Conservation (phyloP, 2,329 filamentous ascomycete genomes). For the Neospermospora avenae region DNA sequence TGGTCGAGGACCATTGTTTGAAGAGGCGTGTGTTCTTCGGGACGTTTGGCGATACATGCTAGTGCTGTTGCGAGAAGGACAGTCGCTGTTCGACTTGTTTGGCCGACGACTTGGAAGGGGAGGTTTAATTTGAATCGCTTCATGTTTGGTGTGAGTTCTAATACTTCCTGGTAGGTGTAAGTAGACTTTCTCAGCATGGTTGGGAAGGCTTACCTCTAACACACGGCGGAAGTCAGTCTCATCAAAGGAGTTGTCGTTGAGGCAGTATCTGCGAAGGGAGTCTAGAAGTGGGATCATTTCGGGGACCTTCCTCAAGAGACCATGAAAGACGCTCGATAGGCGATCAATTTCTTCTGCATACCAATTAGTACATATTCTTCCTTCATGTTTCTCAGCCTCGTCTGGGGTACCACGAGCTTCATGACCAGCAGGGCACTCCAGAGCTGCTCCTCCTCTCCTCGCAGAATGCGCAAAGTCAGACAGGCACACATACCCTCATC, state of each 20-base stretch:
- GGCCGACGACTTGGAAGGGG: constrained; percentile 49
- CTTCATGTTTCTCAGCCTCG: background rate
- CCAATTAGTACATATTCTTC: constrained; percentile 13
- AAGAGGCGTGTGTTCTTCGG: constrained; percentile 43
- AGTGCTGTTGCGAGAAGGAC: constrained; percentile 52
- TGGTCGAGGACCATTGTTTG: constrained; percentile 49
- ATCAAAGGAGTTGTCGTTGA: constrained; percentile 48
- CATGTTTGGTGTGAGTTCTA: constrained; percentile 45
- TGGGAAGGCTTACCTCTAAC: constrained; percentile 33
- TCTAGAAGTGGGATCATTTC: constrained; percentile 45
- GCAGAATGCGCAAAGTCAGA: background rate
- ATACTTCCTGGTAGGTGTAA: constrained; percentile 32
- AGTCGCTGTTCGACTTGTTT: constrained; percentile 45
- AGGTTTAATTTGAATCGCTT: constrained; percentile 48
- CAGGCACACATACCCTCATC: constrained; percentile 43
- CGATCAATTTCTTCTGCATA: constrained; percentile 46
- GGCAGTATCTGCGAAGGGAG: constrained; percentile 46
- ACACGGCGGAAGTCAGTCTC: constrained; percentile 45
- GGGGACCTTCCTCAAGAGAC: constrained; percentile 37
- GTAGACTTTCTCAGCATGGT: background rate
- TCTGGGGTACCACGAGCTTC: background rate
- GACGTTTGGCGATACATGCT: constrained; percentile 45
- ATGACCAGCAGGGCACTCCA: background rate
- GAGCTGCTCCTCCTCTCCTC: background rate
- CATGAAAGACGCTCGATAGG: constrained; percentile 45